Conservation (phyloP, 768 basidiomycete genomes). For the Lactifluus subvellereus region DNA sequence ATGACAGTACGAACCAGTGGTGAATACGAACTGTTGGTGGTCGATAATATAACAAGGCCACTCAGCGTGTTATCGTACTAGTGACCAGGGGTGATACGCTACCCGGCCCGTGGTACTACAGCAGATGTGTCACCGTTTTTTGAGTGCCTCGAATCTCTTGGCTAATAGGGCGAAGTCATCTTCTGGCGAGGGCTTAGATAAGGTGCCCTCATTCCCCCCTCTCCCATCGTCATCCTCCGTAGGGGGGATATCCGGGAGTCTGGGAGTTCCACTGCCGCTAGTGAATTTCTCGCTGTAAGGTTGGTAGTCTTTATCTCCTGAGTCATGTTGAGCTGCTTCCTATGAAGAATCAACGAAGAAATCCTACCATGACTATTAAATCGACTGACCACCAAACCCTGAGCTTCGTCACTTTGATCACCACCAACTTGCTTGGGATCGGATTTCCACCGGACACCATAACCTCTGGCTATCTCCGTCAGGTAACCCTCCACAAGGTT, state of each 20-base stretch:
- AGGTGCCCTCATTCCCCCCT: slow-evolving; percentile 26
- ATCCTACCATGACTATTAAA: background rate
- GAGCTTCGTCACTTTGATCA: slow-evolving; percentile 27
- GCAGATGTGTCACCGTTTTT: slow-evolving; percentile 53
- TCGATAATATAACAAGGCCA: background rate
- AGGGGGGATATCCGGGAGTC: slow-evolving; percentile 48
- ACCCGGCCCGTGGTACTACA: background rate
- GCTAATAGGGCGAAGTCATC: slow-evolving; percentile 74
- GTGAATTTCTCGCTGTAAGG: background rate
- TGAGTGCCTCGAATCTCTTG: slow-evolving; percentile 79
- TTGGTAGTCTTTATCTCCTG: background rate
- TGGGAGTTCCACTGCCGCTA: slow-evolving; percentile 31
- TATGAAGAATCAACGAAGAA: background rate
- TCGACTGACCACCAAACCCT: slow-evolving; percentile 36
- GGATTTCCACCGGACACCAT: slow-evolving; percentile 64
- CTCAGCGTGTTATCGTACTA: background rate
- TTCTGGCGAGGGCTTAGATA: slow-evolving; percentile 37
- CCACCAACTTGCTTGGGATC: slow-evolving; percentile 28
- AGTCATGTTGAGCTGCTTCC: background rate
- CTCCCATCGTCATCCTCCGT: slow-evolving; percentile 40
- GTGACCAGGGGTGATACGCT: background rate
- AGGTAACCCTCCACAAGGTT: slow-evolving; percentile 86
- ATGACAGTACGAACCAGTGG: too few relatives aligned
- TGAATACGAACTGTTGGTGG: too few relatives aligned
- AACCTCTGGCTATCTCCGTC: slow-evolving; percentile 83